Evolutionary conservation across 2,329 filamentous ascomycete genomes (phyloP).

Genomic region (Penicillium glabrum): DNA sequence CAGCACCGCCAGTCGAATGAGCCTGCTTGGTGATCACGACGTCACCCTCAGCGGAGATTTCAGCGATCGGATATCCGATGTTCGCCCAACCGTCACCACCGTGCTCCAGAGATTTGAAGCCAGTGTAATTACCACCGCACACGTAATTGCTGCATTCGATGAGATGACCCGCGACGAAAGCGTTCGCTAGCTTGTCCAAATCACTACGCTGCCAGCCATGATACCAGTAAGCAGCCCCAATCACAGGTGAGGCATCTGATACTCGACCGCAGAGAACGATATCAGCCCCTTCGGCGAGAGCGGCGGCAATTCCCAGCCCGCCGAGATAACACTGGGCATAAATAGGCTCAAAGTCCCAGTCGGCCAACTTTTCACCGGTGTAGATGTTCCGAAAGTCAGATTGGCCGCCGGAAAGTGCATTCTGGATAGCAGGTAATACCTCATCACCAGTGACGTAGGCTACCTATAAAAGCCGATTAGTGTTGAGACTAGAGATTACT

Average conservation of each 20-base stretch:
- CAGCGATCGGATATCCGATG: conserved; percentile 49
- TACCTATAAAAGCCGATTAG: conserved; percentile 23
- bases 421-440: conserved; percentile 36
- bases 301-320: conserved; percentile 40
- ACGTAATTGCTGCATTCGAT: conserved; percentile 46
- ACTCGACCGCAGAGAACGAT: conserved; percentile 48
- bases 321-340: conserved; percentile 40
- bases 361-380: conserved; percentile 30
- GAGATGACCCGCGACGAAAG: conserved; percentile 40
- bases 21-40: conserved; percentile 48
- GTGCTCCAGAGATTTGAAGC: conserved; percentile 39
- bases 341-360: conserved; percentile 39
- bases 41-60: conserved; percentile 42
- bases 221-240: conserved; percentile 46
- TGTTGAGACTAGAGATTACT: background rate
- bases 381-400: conserved; percentile 42
- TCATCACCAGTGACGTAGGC: conserved; percentile 53
- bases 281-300: conserved; percentile 42
- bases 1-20: conserved; percentile 36
- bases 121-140: conserved; percentile 46
- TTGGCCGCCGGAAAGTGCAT: conserved; percentile 29
- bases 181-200: conserved; percentile 41
- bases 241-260: conserved; percentile 45
- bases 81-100: conserved; percentile 42
- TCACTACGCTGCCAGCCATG: conserved; percentile 43